These are phyloP conservation scores for Alternaria infectoria DNA, from an alignment of 2,329 filamentous ascomycete species.

Conservation along the genomic window DNA sequence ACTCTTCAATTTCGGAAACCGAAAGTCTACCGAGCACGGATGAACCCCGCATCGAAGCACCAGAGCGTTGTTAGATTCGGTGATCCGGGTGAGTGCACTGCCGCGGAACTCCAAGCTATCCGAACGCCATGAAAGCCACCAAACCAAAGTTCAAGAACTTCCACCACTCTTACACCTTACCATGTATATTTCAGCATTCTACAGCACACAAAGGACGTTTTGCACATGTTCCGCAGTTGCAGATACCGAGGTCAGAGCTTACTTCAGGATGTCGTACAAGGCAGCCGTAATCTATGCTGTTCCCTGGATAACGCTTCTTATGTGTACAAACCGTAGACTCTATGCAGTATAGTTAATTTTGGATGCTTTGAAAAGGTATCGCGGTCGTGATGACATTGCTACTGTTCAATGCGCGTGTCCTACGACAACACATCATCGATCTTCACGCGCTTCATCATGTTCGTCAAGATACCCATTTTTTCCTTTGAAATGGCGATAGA, in stretches of 20 bases:
- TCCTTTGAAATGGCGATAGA: too few species aligned
- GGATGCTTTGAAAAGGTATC: too few species aligned
- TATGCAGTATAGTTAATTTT: neutral
- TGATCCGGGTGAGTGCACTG: neutral
- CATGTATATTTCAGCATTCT: neutral
- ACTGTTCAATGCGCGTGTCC: neutral
- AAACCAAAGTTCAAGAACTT: neutral
- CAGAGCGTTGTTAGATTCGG: neutral
- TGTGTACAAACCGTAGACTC: neutral
- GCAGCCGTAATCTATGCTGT: neutral
- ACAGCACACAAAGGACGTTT: neutral
- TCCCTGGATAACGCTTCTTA: neutral
- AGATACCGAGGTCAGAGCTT: neutral
- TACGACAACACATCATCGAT: too few species aligned
- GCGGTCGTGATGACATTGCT: too few species aligned
- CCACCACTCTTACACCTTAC: neutral
- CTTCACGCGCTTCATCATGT: too few species aligned
- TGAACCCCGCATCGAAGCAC: neutral
- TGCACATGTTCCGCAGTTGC: neutral
- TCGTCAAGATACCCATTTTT: too few species aligned
- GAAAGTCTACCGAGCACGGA: neutral
- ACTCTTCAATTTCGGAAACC: neutral
- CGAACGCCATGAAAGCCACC: constrained; percentile 1
- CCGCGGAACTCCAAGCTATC: neutral
- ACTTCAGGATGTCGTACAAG: neutral